phyloP scores from a whole-genome alignment of 2,329 filamentous ascomycete species.

The Aaosphaeria pasadenensis region DNA sequence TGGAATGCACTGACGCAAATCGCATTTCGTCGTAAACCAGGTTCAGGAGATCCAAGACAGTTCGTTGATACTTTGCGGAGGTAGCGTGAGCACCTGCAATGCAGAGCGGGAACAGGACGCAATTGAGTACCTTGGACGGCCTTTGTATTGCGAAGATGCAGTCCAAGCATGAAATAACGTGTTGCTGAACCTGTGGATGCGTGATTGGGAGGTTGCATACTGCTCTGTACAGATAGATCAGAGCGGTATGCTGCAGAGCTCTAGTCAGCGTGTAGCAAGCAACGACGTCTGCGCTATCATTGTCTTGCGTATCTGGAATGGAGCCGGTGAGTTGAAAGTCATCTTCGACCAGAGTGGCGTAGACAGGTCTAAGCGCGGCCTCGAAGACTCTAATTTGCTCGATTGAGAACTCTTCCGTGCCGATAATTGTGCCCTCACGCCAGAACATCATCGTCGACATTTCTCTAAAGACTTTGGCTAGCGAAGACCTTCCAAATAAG shows the following conservation, averaged over 20 bases:
- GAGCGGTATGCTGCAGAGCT: conserved; percentile 11
- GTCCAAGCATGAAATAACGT: conserved; percentile 11
- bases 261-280: background rate
- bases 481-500: background rate
- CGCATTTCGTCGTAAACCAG: too few species aligned
- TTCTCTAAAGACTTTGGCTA: conserved; percentile 1
- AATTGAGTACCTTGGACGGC: conserved; percentile 9
- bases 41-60: too few species aligned
- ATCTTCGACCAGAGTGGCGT: background rate
- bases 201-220: conserved; percentile 7
- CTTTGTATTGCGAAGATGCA: conserved; percentile 9
- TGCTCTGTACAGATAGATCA: conserved; percentile 15
- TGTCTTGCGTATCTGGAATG: background rate
- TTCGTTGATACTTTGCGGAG: background rate
- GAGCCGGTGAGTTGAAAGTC: background rate
- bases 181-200: conserved; percentile 11
- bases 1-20: too few species aligned
- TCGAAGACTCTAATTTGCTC: background rate
- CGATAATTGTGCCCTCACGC: background rate
- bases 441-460: conserved; percentile 4
- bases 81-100: conserved; percentile 10
- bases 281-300: conserved; percentile 1
- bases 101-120: conserved; percentile 12
- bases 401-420: background rate
- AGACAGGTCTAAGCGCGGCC: background rate